phyloP scores from a whole-genome alignment of 2,329 filamentous ascomycete genomes.

The Pseudogymnoascus sp. region DNA sequence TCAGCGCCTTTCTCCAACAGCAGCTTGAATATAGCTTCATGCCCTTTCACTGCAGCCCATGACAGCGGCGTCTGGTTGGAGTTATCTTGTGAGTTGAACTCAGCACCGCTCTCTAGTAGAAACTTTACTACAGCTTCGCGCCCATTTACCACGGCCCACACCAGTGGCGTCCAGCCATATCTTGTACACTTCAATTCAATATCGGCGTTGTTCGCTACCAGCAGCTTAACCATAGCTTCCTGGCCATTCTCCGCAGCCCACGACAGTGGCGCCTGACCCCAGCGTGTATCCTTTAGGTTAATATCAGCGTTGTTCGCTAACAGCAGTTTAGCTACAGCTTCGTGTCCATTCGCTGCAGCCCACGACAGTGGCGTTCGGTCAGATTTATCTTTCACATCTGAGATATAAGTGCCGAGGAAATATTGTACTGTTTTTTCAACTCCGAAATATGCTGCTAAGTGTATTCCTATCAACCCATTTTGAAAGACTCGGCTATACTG shows the following conservation, averaged over 20 bases:
- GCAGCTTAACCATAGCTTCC: neutral
- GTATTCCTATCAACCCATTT: neutral
- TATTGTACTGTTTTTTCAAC: neutral
- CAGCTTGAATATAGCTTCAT: constrained; percentile 17
- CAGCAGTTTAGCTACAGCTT: constrained; percentile 19
- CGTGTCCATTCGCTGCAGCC: constrained; percentile 27
- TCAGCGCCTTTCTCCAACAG: constrained; percentile 16
- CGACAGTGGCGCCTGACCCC: neutral
- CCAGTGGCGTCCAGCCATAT: neutral
- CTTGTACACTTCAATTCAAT: neutral
- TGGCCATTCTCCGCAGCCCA: neutral
- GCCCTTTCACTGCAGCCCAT: constrained; percentile 4
- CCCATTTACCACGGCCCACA: neutral
- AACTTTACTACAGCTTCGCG: neutral
- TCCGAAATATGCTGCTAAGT: constrained; percentile 14
- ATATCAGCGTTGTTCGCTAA: neutral
- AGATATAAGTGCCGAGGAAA: neutral
- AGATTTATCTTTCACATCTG: constrained; percentile 27
- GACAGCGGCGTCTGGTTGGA: neutral
- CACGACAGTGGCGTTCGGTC: constrained; percentile 28
- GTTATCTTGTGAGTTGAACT: neutral
- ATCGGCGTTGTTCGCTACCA: neutral
- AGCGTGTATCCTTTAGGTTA: neutral
- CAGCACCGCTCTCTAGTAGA: neutral
- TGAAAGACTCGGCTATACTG: neutral